These are phyloP conservation scores for Corchorus capsularis DNA, from an alignment of 345 rosid species.

Conservation along the genomic window DNA sequence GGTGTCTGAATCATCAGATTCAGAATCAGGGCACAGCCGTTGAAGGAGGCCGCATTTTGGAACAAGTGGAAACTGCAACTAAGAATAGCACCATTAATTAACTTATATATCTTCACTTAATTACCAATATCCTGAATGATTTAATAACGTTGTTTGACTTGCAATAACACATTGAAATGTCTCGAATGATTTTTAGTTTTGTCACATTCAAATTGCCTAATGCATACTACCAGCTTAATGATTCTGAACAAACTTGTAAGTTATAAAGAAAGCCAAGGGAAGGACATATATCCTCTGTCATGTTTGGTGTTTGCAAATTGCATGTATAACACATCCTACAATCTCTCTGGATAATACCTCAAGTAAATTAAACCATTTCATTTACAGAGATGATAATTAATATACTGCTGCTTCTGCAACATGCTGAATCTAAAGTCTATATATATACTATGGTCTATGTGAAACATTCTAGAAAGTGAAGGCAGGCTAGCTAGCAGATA, in stretches of 20 bases:
- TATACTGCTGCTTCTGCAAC: neutral
- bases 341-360: no score
- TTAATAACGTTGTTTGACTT: neutral
- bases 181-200: neutral
- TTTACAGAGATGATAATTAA: neutral
- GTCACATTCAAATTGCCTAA: neutral
- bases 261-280: no score
- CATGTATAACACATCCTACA: no score
- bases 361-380: neutral
- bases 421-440: slow-evolving; percentile 1
- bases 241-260: no score
- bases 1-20: slow-evolving; percentile 43
- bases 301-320: neutral
- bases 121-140: neutral
- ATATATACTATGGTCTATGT: neutral
- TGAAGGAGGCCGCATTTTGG: slow-evolving; percentile 87
- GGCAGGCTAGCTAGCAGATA: no score
- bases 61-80: slow-evolving; percentile 79
- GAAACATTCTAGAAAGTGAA: neutral
- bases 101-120: neutral
- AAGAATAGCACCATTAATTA: slow-evolving; percentile 34
- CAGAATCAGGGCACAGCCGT: slow-evolving; percentile 52
- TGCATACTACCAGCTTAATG: no score
- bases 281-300: neutral
- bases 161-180: neutral